Evolutionary conservation across 2,329 filamentous ascomycete species (phyloP), one percentile per base, ranked within the genome.

Genomic region (Alternaria sp.): DNA sequence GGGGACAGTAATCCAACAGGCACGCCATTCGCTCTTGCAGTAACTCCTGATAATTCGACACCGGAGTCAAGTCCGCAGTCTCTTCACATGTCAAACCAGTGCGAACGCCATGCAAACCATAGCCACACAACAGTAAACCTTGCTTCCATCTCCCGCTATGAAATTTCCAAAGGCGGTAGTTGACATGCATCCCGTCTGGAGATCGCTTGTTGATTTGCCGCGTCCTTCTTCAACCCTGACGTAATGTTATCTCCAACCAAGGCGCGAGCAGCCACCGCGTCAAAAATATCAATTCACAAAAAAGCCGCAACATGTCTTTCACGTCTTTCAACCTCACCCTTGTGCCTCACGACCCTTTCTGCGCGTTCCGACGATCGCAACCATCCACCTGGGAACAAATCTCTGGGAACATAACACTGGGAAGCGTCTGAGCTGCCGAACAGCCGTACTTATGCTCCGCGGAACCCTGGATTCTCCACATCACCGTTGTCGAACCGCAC

Each of bases 391-490:
- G 38, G 30, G 20, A 36, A 36, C 14, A 36, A 6, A 24, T 9
- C 22, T 7, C 38, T 8, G 38, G 30, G 20, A 36, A 36, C 36
- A 36, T 18, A 30, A n/a, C 22, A 14, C 36, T 18, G 28, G 16
- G 34, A 32, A 44, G 32, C 16, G 16, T n/a, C 24, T 41, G 36
- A 32, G 22, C 32, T 41, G 39, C 49, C 32, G 42, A 39, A 32
- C 30, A 47, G 26, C 49, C 42, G 42, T 36, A 49, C 22, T 32
- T 26, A 51, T 34, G 51, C 53, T 62, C 61, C 66, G 65, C 64
- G 44, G 58, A 48, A 36, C 52, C 64, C 63, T 54, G 55, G 54
- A 49, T 34, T 62, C 68, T 65, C 71, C 70, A 71, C 67, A 57
- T 26, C 51, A 59, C 66, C 59, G 52, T 69, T 51, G 56, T 59